phyloP scores from a whole-genome alignment of 345 rosid species.

The Sisymbrium altissimum region DNA sequence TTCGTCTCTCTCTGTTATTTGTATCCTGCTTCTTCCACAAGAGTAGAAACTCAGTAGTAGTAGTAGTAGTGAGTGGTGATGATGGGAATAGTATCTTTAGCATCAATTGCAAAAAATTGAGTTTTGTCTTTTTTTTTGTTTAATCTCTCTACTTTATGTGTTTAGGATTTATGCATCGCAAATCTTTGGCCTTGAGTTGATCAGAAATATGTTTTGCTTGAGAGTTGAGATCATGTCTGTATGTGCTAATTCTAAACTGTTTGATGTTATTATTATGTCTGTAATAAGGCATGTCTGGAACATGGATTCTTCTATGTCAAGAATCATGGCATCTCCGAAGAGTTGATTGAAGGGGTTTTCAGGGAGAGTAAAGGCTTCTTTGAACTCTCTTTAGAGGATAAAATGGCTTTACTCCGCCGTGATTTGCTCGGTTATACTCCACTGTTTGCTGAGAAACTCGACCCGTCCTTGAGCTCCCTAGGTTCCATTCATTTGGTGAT shows the following conservation, averaged over 20 bases:
- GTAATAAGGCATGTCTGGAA: constrained; percentile 65
- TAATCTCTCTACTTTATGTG: no score
- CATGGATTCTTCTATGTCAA: constrained; percentile 86
- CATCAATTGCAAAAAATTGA: no score
- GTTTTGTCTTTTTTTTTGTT: no score
- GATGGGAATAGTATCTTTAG: no score
- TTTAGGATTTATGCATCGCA: no score
- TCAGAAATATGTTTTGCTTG: neutral
- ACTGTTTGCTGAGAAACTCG: constrained; percentile 58
- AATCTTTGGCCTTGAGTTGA: no score
- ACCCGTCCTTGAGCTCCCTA: constrained; percentile 23
- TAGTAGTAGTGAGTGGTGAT: no score
- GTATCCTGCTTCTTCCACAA: neutral
- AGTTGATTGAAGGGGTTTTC: constrained; percentile 39
- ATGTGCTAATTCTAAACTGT: neutral
- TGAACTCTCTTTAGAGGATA: constrained; percentile 53
- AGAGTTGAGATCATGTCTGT: neutral
- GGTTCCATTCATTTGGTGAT: constrained; percentile 14
- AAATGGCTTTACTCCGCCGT: constrained; percentile 47
- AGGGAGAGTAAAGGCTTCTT: constrained; percentile 59
- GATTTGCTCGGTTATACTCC: constrained; percentile 66
- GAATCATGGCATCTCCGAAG: constrained; percentile 74
- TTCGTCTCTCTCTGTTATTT: neutral
- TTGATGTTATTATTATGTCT: constrained; percentile 6
- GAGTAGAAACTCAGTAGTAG: no score